These are phyloP conservation scores for Strombidium stylifer DNA, from an alignment of 73 alveolate genomes.

Conservation along the genomic window DNA sequence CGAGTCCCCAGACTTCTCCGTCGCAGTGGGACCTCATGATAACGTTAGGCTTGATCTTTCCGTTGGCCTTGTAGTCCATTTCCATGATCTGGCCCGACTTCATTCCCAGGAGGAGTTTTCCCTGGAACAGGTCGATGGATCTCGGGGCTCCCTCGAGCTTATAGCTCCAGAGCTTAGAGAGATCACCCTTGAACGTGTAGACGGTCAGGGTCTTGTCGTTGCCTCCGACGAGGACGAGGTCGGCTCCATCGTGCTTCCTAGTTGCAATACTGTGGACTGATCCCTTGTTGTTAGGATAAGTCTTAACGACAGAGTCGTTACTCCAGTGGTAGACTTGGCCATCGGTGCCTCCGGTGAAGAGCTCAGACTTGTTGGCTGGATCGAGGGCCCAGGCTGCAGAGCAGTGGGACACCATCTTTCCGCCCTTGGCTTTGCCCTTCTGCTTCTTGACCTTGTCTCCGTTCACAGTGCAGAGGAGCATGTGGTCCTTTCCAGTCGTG, in stretches of 20 bases:
- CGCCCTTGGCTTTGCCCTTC: constrained; percentile 66
- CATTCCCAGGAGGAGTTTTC: constrained; percentile 74
- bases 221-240: no score
- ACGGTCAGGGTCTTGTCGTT: background rate
- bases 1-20: constrained; percentile 92
- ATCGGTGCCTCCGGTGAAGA: constrained; percentile 74
- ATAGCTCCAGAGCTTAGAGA: constrained; percentile 14
- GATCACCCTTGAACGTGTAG: constrained; percentile 7
- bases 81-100: constrained; percentile 81
- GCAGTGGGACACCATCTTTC: constrained; percentile 14
- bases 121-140: constrained; percentile 74
- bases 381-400: constrained; percentile 43
- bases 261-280: constrained; percentile 43
- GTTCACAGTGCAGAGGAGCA: constrained; percentile 72
- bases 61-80: constrained; percentile 45
- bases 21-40: constrained; percentile 58
- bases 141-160: constrained; percentile 42
- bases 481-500: constrained; percentile 84
- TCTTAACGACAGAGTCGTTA: constrained; percentile 12
- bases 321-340: constrained; percentile 61
- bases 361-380: constrained; percentile 65
- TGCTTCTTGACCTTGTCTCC: constrained; percentile 55
- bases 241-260: no score
- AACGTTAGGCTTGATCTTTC: constrained; percentile 24
- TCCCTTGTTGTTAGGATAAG: constrained; percentile 43